Evolutionary conservation across 768 basidiomycete genomes (phyloP).

Genomic region (Lactarius evosmus): DNA sequence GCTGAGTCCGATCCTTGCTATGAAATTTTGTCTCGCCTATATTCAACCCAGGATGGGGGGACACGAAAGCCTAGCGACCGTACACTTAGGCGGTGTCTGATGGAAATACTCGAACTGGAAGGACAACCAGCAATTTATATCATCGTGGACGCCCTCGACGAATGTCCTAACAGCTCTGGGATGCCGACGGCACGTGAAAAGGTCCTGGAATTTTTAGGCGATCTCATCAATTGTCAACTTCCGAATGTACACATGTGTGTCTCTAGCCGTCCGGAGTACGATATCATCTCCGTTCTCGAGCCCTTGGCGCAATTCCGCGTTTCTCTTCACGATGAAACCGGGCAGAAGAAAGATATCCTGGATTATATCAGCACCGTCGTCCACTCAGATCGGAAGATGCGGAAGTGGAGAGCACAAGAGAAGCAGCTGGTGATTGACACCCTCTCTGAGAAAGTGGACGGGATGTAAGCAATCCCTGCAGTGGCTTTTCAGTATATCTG

Average conservation of each 20-base stretch:
- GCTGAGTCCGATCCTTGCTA: background rate
- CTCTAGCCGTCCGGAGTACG: background rate
- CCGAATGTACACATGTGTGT: background rate
- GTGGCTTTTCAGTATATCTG: background rate
- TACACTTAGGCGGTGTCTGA: background rate
- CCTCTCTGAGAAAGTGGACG: too few relatives aligned
- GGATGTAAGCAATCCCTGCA: too few relatives aligned
- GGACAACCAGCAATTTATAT: background rate
- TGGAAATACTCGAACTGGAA: background rate
- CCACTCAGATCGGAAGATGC: too few relatives aligned
- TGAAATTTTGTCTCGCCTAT: background rate
- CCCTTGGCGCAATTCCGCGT: background rate
- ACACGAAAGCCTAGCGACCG: background rate
- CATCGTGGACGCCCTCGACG: conserved; percentile 1
- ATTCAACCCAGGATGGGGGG: background rate
- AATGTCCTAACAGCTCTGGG: background rate
- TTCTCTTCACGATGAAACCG: too few relatives aligned
- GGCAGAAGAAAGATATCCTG: too few relatives aligned
- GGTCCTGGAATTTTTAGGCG: background rate
- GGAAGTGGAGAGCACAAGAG: too few relatives aligned
- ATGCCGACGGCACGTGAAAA: background rate
- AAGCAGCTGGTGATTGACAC: too few relatives aligned
- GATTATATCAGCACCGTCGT: too few relatives aligned
- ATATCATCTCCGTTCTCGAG: background rate
- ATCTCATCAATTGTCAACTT: background rate